Percentiles rank a stretch among this genome's conserved stretches.
These are phyloP conservation scores for Amaranthus palmeri DNA, from an alignment of 148 eudicot species.

Conservation along the genomic window DNA sequence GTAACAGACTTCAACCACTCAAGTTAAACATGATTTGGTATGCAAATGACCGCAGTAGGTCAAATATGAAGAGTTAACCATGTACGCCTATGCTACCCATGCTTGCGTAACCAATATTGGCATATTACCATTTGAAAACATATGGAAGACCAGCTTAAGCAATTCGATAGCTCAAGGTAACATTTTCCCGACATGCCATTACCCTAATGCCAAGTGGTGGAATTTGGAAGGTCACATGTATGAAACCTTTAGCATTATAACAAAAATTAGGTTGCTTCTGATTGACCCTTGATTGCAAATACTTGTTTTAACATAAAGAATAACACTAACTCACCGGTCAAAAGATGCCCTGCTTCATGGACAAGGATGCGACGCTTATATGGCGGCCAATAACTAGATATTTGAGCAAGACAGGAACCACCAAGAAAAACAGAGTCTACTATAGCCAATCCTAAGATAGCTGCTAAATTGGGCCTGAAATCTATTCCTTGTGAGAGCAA, in stretches of 20 bases:
- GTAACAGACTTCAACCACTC: neutral
- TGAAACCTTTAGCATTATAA: too few relatives aligned
- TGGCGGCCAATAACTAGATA: conserved; percentile 97
- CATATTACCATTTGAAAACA: neutral
- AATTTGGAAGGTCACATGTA: too few relatives aligned
- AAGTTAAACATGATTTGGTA: neutral
- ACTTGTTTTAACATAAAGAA: neutral
- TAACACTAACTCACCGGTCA: conserved; percentile 48
- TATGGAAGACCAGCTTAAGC: neutral
- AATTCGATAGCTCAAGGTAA: neutral
- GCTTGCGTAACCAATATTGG: too few relatives aligned
- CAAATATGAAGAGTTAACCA: neutral
- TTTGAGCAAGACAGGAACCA: conserved; percentile 82
- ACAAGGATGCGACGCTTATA: conserved; percentile 85
- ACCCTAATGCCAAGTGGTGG: too few relatives aligned
- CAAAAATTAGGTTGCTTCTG: too few relatives aligned
- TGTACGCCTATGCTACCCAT: too few relatives aligned
- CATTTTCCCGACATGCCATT: neutral
- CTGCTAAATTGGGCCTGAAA: conserved; percentile 75
- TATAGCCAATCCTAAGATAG: conserved; percentile 61
- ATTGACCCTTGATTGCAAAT: too few relatives aligned
- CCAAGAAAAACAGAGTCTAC: conserved; percentile 79
- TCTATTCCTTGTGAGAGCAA: conserved; percentile 79
- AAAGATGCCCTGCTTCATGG: conserved; percentile 98
- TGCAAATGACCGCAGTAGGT: neutral